Evolutionary conservation across 2,329 filamentous ascomycete species (phyloP).

Genomic region (Aspergillus texensis): DNA sequence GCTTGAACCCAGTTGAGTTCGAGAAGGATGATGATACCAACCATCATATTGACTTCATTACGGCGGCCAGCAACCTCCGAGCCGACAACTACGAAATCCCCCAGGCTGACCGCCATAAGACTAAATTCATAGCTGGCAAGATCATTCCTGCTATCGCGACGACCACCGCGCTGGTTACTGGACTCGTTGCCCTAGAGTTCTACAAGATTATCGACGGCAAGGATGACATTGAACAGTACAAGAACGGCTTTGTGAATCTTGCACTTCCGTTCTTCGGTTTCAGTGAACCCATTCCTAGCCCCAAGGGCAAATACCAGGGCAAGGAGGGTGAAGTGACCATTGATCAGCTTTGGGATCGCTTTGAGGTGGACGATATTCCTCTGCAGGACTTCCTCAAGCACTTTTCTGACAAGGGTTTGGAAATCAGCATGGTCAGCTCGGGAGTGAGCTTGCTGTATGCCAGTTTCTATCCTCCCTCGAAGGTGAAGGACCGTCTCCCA

Average conservation of each 20-base stretch:
- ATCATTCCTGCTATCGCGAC: constrained; percentile 99
- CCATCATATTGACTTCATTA: constrained; percentile 98
- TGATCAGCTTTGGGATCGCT: constrained; percentile 98
- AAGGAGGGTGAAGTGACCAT: constrained; percentile 75
- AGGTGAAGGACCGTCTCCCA: constrained; percentile 77
- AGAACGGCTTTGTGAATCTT: constrained; percentile 97
- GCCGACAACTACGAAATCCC: constrained; percentile 98
- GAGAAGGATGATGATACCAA: constrained; percentile 99
- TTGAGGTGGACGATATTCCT: constrained; percentile 85
- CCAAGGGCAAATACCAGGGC: constrained; percentile 86
- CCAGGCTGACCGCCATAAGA: constrained; percentile 91
- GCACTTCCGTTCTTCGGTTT: constrained; percentile 98
- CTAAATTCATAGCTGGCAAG: constrained; percentile 99
- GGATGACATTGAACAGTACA: constrained; percentile 96
- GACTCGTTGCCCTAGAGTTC: constrained; percentile 86
- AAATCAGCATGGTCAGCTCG: constrained; percentile 92
- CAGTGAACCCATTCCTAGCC: constrained; percentile 91
- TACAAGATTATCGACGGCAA: constrained; percentile 98
- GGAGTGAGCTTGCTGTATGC: constrained; percentile 94
- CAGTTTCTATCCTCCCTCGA: constrained; percentile 82
- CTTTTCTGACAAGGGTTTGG: constrained; percentile 79
- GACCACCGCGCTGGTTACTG: constrained; percentile 92
- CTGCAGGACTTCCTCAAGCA: constrained; percentile 79
- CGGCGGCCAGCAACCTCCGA: constrained; percentile 91
- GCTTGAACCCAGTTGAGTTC: constrained; percentile 89